Evolutionary conservation across 2,329 filamentous ascomycete genomes (phyloP), one percentile per base, ranked within the genome.

Genomic region (Pyricularia grisea): DNA sequence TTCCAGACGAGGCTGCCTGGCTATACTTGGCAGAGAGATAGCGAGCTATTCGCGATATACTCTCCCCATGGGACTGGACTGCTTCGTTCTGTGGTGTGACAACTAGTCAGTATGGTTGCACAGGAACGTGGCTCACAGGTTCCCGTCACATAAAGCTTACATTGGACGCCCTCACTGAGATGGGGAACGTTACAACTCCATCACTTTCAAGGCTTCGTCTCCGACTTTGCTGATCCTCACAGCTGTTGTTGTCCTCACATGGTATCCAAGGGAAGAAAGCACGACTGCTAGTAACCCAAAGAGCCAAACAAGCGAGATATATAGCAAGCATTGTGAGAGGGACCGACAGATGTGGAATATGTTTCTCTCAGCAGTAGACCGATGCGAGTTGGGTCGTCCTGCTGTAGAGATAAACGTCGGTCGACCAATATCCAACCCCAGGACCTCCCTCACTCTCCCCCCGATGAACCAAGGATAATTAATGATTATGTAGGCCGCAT

Each of bases 201-300:
- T 67, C 63, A 58, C 42, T 50, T n/a, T 33, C 27, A 69, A 65
- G 25, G 60, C 65, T 31, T 72, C 63, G 67, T 66, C 68, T 66
- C 11, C 65, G 69, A 67, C 68, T 72, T n/a, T 50, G 6, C 67
- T 73, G 25, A 30, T 33, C 64, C 71, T 72, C 67, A 69, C 68
- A 70, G 70, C 67, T 70, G 73, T 68, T 50, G 42, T n/a, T 73
- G 74, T 73, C 70, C 74, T 72, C 69, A 72, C 77, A 74, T 69
- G 83, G 82, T 27, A 74, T 75, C 74, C 80, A 85, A 4, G 81
- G 81, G 66, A 77, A 83, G 74, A 87, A 84, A 68, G 85, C 85
- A 68, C 80, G 75, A 68, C 79, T 78, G 67, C 79, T 76, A 58
- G 81, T 77, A 68, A 80, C 77, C 78, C 81, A 85, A 74, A 86